Percentiles rank a stretch among this genome's conserved stretches.
These are phyloP conservation scores for Geotrichum fermentans DNA, from an alignment of 1,139 yeast genomes.

Conservation along the genomic window DNA sequence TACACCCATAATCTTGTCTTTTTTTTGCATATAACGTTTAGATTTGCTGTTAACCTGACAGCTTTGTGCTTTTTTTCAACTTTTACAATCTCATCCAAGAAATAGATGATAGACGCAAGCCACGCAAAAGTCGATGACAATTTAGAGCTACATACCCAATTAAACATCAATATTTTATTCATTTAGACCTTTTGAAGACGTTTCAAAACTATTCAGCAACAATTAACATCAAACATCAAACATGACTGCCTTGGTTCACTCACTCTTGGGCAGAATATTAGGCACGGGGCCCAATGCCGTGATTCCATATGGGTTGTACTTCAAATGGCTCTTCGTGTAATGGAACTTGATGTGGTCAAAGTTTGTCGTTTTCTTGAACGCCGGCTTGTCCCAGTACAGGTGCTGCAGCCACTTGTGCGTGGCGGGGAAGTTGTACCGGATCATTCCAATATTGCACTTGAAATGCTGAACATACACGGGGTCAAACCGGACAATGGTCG, in stretches of 20 bases:
- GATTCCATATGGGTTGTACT: constrained; percentile 65
- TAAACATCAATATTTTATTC: too few relatives aligned
- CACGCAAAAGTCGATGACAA: too few relatives aligned
- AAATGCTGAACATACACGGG: constrained; percentile 91
- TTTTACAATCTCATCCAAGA: too few relatives aligned
- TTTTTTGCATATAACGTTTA: not conserved
- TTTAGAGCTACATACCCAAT: too few relatives aligned
- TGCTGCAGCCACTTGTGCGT: constrained; percentile 75
- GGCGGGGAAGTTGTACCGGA: constrained; percentile 74
- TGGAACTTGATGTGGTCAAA: constrained; percentile 71
- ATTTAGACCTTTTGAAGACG: too few relatives aligned
- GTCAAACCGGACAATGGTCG: constrained; percentile 83
- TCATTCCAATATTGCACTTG: constrained; percentile 82
- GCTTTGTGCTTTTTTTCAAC: too few relatives aligned
- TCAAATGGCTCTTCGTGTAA: constrained; percentile 69
- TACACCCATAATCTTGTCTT: not conserved
- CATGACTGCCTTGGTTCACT: too few relatives aligned
- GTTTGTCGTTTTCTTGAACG: constrained; percentile 72
- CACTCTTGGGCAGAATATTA: constrained; percentile 43
- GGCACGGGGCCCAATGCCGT: constrained; percentile 91
- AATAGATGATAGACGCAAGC: too few relatives aligned
- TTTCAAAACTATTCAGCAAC: too few relatives aligned
- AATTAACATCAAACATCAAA: too few relatives aligned
- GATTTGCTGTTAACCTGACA: not conserved
- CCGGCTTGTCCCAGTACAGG: constrained; percentile 79